Evolutionary conservation across 805 yeast species (phyloP), one percentile per base, ranked within the genome.

Genomic region (Jamesozyma jinghongensis): DNA sequence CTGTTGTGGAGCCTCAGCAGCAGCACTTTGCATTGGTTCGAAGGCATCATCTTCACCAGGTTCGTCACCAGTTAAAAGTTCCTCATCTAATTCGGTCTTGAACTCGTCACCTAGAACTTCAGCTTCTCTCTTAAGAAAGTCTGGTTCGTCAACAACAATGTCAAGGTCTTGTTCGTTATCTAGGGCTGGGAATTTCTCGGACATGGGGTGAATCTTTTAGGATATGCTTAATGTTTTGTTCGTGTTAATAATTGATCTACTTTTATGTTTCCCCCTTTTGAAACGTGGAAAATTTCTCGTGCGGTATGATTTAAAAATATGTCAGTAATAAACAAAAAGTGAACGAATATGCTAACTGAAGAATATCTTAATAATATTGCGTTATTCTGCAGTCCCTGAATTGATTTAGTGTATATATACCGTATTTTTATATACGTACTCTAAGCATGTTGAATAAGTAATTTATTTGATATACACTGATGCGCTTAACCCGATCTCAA

Each of bases 111-210:
- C 88, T 13, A 81, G 57, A 12, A 77, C 62, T 48, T 78, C 82
- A 53, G 74, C 74, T 58, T 81, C 88, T 60, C 88, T 73, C 25
- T 79, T 65, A 38, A 81, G 66, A 56, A 81, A 81, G 59, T 80
- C 85, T 7, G 73, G 65, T 37, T 60, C 70, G 14, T 62, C 73
- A 20, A 58, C 66, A 12, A 60, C 66, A 22, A 50, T 57, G 19
- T 47, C 58, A 25, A 55, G 61, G 36, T 57, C 61, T 27, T 50
- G 56, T 29, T 63, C 64, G 34, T 74, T 71, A 40, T 74, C 79
- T 48, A 81, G 67, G 46, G 75, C 86, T 36, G 94, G 92, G 60
- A 77, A 82, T 63, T 81, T 80, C 47, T 83, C 90, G 41, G 85
- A 76, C 85, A 80, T 80, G 17, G 22, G 42, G 7, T 18, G 19